Conservation (phyloP, 1,139 yeast genomes). For the Debaryomyces psychrophilus region DNA sequence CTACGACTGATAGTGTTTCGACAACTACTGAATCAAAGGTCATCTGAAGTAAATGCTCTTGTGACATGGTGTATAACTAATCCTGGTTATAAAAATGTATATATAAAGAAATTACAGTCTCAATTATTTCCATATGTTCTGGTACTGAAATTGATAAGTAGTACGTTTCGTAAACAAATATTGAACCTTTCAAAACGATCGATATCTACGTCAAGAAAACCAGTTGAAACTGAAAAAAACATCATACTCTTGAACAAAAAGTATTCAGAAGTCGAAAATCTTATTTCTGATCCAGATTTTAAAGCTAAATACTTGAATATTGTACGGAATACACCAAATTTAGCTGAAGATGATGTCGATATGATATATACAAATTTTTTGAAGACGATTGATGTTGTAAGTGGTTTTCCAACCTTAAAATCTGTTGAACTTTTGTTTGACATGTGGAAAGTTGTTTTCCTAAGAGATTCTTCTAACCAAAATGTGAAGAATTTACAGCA, state of each 20-base stretch:
- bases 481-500: conserved; percentile 19
- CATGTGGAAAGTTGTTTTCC: conserved; percentile 25
- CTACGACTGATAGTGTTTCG: conserved; percentile 11
- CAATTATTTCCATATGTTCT: conserved; percentile 8
- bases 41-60: conserved; percentile 8
- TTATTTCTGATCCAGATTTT: conserved; percentile 17
- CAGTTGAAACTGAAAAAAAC: conserved; percentile 1
- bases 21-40: conserved; percentile 3
- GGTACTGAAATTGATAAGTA: not conserved
- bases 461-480: conserved; percentile 8
- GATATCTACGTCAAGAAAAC: not conserved
- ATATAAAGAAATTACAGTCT: conserved; percentile 10
- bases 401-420: conserved; percentile 20
- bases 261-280: conserved; percentile 19
- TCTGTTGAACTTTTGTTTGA: conserved; percentile 22
- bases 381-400: conserved; percentile 22
- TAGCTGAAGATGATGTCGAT: conserved; percentile 17
- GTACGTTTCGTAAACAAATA: not conserved
- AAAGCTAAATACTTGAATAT: conserved; percentile 17
- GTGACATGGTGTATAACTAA: conserved; percentile 12
- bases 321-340: conserved; percentile 9
- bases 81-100: conserved; percentile 12
- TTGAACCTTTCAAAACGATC: not conserved
- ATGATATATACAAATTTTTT: conserved; percentile 19
- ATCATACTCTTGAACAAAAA: conserved; percentile 1